Evolutionary conservation across 1,284 basidiomycete species (phyloP).

Genomic region (Leccinum pachyderme): DNA sequence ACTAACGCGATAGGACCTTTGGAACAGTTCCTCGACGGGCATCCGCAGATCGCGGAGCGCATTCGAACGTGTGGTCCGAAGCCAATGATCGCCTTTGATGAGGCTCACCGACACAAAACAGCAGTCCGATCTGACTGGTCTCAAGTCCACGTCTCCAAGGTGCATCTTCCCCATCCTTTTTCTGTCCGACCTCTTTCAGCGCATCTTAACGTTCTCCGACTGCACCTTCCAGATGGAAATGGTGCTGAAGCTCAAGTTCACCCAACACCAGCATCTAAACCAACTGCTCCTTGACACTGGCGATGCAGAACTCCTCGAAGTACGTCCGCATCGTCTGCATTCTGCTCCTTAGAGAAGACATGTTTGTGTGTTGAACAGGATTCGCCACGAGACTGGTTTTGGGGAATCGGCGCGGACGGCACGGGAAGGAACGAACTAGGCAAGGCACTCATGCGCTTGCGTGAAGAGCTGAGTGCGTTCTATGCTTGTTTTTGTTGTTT

Average conservation of each 20-base stretch:
- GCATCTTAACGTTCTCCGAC: neutral
- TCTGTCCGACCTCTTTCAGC: neutral
- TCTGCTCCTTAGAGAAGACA: neutral
- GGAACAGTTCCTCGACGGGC: conserved; percentile 30
- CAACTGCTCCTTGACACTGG: conserved; percentile 38
- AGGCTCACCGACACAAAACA: conserved; percentile 33
- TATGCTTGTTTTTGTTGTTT: neutral
- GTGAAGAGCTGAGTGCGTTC: conserved; percentile 29
- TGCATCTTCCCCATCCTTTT: conserved; percentile 1
- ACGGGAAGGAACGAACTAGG: conserved; percentile 45
- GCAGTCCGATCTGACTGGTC: conserved; percentile 35
- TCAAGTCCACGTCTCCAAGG: conserved; percentile 31
- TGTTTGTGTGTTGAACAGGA: conserved; percentile 24
- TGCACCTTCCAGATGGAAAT: conserved; percentile 38
- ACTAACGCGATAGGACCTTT: conserved; percentile 6
- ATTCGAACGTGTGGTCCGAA: conserved; percentile 32
- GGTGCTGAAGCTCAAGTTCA: conserved; percentile 41
- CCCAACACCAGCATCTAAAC: conserved; percentile 39
- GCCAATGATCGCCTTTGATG: conserved; percentile 34
- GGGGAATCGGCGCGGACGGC: conserved; percentile 41
- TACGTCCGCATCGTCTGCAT: conserved; percentile 10
- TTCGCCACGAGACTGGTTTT: conserved; percentile 41
- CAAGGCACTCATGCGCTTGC: conserved; percentile 39
- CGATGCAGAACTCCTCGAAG: conserved; percentile 35
- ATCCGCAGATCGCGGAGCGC: conserved; percentile 35